phyloP scores from a whole-genome alignment of 2,329 filamentous ascomycete genomes.

The Drechmeria coniospora region DNA sequence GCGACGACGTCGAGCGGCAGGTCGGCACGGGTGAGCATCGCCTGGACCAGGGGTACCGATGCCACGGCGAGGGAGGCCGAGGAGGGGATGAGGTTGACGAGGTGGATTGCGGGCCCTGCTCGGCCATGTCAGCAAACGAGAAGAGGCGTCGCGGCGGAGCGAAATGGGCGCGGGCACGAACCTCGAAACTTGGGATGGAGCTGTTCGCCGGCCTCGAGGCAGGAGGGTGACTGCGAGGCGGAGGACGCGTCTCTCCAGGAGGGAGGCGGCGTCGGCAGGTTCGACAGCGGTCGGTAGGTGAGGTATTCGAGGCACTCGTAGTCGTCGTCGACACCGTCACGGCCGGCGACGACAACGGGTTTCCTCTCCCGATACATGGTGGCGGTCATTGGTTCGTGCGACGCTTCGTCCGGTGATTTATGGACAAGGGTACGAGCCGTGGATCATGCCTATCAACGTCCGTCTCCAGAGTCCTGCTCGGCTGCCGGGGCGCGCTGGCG shows the following conservation, averaged over 20 bases:
- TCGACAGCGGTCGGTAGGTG: constrained; percentile 52
- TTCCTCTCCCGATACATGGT: constrained; percentile 3
- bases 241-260: constrained; percentile 31
- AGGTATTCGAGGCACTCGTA: constrained; percentile 39
- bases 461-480: no score
- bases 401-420: no score
- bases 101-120: constrained; percentile 47
- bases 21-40: constrained; percentile 40
- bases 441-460: no score
- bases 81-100: constrained; percentile 50
- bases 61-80: constrained; percentile 43
- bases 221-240: constrained; percentile 14
- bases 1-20: constrained; percentile 47
- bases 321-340: constrained; percentile 7
- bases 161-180: no score
- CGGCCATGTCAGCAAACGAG: neutral
- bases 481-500: no score
- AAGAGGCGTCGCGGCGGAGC: neutral
- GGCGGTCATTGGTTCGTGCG: constrained; percentile 1
- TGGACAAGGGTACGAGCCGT: no score
- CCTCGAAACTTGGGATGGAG: constrained; percentile 23
- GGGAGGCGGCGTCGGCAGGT: constrained; percentile 50
- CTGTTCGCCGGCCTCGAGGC: constrained; percentile 28
- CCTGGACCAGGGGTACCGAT: constrained; percentile 43
- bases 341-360: neutral